phyloP scores from a whole-genome alignment of 805 yeast species.

The Tetrapisispora arboricola region DNA sequence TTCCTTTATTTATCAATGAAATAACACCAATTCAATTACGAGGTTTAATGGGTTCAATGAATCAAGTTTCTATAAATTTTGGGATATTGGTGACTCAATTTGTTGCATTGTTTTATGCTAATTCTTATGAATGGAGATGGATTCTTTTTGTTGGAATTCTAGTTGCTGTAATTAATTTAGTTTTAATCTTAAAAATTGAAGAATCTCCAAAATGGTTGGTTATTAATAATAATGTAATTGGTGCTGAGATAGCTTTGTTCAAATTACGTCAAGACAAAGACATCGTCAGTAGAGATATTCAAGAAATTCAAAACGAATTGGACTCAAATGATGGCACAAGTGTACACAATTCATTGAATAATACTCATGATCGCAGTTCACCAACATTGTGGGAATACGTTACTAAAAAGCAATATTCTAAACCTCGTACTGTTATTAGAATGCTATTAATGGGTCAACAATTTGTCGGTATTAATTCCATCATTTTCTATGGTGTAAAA shows the following conservation, averaged over 20 bases:
- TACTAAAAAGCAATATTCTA: slow-evolving; percentile 39
- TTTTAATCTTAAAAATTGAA: slow-evolving; percentile 36
- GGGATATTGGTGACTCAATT: slow-evolving; percentile 79
- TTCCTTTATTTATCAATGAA: slow-evolving; percentile 75
- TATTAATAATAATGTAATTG: slow-evolving; percentile 8
- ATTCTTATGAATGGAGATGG: slow-evolving; percentile 58
- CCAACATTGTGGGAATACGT: slow-evolving; percentile 37
- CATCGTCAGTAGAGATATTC: slow-evolving; percentile 21
- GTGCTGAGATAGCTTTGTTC: slow-evolving; percentile 33
- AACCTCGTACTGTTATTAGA: slow-evolving; percentile 56
- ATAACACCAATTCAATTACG: slow-evolving; percentile 57
- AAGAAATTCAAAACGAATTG: slow-evolving; percentile 7
- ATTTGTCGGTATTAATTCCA: slow-evolving; percentile 85
- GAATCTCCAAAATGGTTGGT: slow-evolving; percentile 85
- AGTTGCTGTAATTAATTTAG: slow-evolving; percentile 41
- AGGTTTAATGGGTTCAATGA: slow-evolving; percentile 82
- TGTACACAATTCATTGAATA: slow-evolving; percentile 3
- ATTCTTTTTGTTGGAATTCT: slow-evolving; percentile 53
- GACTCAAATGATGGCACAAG: slow-evolving; percentile 1
- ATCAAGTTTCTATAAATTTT: slow-evolving; percentile 73
- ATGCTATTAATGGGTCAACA: slow-evolving; percentile 78
- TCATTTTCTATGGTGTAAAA: slow-evolving; percentile 86
- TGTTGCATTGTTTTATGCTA: slow-evolving; percentile 60
- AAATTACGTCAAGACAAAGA: slow-evolving; percentile 29
- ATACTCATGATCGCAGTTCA: slow-evolving; percentile 3